Evolutionary conservation across 257 asterid genomes (phyloP).

Genomic region (Salvia hispanica): DNA sequence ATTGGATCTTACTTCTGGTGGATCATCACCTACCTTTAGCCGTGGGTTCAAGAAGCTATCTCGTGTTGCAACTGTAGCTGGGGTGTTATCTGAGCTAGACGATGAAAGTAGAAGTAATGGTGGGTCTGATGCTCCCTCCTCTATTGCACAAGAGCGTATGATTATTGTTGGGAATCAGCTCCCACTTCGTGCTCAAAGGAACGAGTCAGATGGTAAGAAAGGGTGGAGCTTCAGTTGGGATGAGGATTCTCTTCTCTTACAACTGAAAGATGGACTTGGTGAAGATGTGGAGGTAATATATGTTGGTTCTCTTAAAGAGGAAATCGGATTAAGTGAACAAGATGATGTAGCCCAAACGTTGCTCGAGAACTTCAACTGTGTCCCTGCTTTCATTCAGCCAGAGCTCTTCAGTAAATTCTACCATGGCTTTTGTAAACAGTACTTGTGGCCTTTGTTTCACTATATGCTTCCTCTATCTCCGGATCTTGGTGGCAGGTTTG

Average conservation of each 20-base stretch:
- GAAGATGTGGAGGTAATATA: slow-evolving; percentile 81
- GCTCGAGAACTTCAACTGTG: slow-evolving; percentile 81
- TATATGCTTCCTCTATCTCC: slow-evolving; percentile 94
- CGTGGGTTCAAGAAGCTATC: slow-evolving; percentile 64
- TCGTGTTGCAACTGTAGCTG: slow-evolving; percentile 76
- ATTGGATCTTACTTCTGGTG: slow-evolving; percentile 70
- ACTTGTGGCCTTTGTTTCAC: slow-evolving; percentile 88
- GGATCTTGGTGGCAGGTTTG: slow-evolving; percentile 88
- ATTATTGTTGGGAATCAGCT: slow-evolving; percentile 83
- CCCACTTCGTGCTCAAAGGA: slow-evolving; percentile 62
- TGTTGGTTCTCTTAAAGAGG: slow-evolving; percentile 77
- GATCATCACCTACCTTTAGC: slow-evolving; percentile 60
- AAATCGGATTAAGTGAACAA: slow-evolving; percentile 60
- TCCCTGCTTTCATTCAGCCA: slow-evolving; percentile 83
- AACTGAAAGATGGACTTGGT: slow-evolving; percentile 81
- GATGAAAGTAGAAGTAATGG: slow-evolving; percentile 69
- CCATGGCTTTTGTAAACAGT: slow-evolving; percentile 87
- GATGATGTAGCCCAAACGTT: slow-evolving; percentile 77
- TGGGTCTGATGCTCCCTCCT: slow-evolving; percentile 75
- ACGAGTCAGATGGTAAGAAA: slow-evolving; percentile 45
- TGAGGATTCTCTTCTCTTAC: slow-evolving; percentile 80
- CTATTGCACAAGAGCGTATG: slow-evolving; percentile 72
- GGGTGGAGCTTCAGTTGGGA: slow-evolving; percentile 86
- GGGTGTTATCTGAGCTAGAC: slow-evolving; percentile 73
- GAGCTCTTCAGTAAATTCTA: slow-evolving; percentile 74